Evolutionary conservation across 768 basidiomycete genomes (phyloP).

Genomic region (Russula sp.): DNA sequence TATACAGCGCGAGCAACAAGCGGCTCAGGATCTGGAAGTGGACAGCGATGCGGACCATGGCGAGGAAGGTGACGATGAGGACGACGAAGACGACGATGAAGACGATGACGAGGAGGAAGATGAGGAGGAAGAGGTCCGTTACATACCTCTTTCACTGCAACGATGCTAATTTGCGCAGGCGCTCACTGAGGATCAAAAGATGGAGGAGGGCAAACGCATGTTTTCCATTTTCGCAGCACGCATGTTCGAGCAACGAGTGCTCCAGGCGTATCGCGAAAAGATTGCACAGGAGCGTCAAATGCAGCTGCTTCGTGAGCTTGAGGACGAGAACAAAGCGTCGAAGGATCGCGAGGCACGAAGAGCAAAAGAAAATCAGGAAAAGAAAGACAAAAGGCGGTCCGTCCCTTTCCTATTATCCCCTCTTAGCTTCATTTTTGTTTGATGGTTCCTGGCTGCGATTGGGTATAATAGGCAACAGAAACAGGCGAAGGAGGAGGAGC

Average conservation of each 20-base stretch:
- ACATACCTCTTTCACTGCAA: conserved; percentile 15
- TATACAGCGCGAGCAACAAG: conserved; percentile 84
- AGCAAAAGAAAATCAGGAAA: conserved; percentile 94
- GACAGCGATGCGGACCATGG: conserved; percentile 52
- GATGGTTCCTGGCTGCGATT: conserved; percentile 8
- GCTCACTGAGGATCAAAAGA: conserved; percentile 95
- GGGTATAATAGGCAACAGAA: conserved; percentile 71
- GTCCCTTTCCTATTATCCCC: conserved; percentile 30
- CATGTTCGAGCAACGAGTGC: conserved; percentile 98
- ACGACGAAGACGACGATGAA: conserved; percentile 50
- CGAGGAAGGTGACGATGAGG: conserved; percentile 49
- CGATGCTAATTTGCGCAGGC: conserved; percentile 42
- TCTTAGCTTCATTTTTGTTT: conserved; percentile 18
- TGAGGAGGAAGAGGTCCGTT: conserved; percentile 40
- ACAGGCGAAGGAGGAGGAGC: conserved; percentile 88
- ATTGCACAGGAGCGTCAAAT: conserved; percentile 94
- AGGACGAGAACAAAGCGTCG: conserved; percentile 86
- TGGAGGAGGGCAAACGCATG: conserved; percentile 99
- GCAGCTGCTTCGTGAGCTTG: conserved; percentile 90
- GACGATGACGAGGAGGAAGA: conserved; percentile 53
- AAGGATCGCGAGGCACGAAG: conserved; percentile 90
- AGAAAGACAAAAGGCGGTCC: conserved; percentile 97
- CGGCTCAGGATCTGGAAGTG: conserved; percentile 45
- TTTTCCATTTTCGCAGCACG: conserved; percentile 99
- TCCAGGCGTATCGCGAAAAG: conserved; percentile 94